Base-by-base conservation (phyloP, 495 filamentous ascomycete genomes). In the Aspergillus conjunctus region DNA sequence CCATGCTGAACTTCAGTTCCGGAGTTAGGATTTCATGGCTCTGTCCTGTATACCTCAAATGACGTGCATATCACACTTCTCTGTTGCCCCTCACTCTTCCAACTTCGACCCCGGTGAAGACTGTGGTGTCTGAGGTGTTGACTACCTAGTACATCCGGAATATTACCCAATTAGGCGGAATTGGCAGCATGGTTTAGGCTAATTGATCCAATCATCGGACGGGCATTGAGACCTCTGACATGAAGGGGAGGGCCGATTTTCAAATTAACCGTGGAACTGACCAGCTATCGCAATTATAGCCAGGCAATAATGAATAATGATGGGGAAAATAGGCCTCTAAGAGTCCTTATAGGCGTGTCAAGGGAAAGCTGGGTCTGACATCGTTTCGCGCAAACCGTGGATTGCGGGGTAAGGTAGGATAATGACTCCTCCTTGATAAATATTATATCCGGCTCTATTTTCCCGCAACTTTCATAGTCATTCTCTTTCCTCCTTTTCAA, bases 91-190 rank as follows among this genome's bases (percentile, higher is more conserved):
- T 26, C 26, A 2, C 26, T n/a, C n/a, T n/a, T n/a, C n/a, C n/a
- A 37, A 37, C 1, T 37, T 14, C 34, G 14, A 8, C 34, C 15
- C 2, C 9, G 11, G 37, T 41, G 37, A 41, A 41, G 9, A 4
- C 4, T n/a, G 4, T 33, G 8, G 37, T 48, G 54, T 41, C 54
- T 48, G 39, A 56, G 54, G 39, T 44, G 33, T 17, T 3, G 17
- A 45, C 18, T 41, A n/a, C n/a, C n/a, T n/a, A n/a, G n/a, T n/a
- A 12, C 53, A 5, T 12, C 41, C 55, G 46, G 56, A 50, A 51
- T 32, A 37, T 58, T 58, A 58, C 56, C 56, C 56, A 34, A 58
- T 51, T 50, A 58, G 45, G 46, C 54, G n/a, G 26, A 52, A 52
- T 32, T 21, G 48, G 21, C 56, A 39, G n/a, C 30, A 50, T 48